These are phyloP conservation scores for Apiospora sp. DNA, from an alignment of 2,329 filamentous ascomycete species.

Conservation along the genomic window DNA sequence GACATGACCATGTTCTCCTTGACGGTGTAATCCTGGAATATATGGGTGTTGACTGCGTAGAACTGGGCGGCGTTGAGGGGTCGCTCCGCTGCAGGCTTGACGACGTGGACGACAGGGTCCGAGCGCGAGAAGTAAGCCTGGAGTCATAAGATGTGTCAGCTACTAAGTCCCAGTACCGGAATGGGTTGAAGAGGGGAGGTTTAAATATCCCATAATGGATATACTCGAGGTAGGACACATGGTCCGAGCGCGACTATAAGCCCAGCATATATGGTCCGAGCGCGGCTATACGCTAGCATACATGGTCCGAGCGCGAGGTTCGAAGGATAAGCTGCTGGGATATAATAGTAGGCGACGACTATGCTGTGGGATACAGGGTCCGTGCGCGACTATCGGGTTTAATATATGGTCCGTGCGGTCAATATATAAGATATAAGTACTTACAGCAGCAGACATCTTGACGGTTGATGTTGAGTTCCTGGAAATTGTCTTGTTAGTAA, in stretches of 20 bases:
- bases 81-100: background rate
- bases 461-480: background rate
- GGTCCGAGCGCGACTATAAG: no score
- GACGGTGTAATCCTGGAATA: background rate
- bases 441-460: background rate
- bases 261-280: no score
- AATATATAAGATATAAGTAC: background rate
- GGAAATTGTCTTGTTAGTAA: no score
- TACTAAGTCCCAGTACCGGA: background rate
- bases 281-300: no score
- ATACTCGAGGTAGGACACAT: no score
- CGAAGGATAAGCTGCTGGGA: no score
- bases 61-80: background rate
- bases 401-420: background rate
- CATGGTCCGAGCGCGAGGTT: no score
- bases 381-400: background rate
- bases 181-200: no score
- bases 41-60: background rate
- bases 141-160: background rate
- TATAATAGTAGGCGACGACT: background rate
- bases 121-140: background rate
- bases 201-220: no score
- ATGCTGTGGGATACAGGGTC: background rate
- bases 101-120: background rate
- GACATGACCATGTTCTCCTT: background rate